phyloP scores from a whole-genome alignment of 2,329 filamentous ascomycete species.

The Fusarium torulosum region DNA sequence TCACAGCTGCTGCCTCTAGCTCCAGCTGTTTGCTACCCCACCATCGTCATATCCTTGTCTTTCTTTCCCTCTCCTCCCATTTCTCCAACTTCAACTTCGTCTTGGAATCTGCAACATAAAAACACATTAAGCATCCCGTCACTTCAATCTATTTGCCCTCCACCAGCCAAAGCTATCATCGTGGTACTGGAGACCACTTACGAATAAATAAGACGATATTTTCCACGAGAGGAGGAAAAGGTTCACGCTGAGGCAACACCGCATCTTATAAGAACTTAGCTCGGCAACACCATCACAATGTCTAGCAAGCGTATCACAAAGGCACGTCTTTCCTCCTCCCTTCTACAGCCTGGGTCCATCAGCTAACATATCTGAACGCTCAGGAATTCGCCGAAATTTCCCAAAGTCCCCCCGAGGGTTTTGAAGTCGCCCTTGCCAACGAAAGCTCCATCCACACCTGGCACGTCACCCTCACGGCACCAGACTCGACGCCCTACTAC shows the following conservation, averaged over 20 bases:
- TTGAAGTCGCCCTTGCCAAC: conserved; percentile 61
- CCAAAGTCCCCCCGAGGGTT: conserved; percentile 60
- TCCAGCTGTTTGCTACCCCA: conserved; percentile 28
- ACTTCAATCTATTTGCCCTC: background rate
- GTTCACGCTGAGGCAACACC: background rate
- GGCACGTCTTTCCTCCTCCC: conserved; percentile 44
- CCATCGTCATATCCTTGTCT: conserved; percentile 39
- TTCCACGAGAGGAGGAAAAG: background rate
- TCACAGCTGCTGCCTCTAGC: conserved; percentile 13
- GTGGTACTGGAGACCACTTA: background rate
- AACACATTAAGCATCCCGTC: conserved; percentile 15
- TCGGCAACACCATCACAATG: conserved; percentile 49
- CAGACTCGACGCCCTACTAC: conserved; percentile 61
- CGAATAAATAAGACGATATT: background rate
- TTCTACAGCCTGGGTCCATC: background rate
- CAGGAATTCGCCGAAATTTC: conserved; percentile 69
- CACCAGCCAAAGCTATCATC: background rate
- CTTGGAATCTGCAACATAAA: background rate
- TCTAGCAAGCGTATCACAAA: conserved; percentile 61
- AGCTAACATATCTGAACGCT: conserved; percentile 12
- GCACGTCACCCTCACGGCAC: conserved; percentile 63
- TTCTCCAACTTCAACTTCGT: conserved; percentile 19
- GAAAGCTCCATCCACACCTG: conserved; percentile 63
- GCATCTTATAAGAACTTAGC: background rate
- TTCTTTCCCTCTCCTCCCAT: background rate